Base-by-base conservation (phyloP, 192 early-diverging fungal genomes). In the Backusella westeae region DNA sequence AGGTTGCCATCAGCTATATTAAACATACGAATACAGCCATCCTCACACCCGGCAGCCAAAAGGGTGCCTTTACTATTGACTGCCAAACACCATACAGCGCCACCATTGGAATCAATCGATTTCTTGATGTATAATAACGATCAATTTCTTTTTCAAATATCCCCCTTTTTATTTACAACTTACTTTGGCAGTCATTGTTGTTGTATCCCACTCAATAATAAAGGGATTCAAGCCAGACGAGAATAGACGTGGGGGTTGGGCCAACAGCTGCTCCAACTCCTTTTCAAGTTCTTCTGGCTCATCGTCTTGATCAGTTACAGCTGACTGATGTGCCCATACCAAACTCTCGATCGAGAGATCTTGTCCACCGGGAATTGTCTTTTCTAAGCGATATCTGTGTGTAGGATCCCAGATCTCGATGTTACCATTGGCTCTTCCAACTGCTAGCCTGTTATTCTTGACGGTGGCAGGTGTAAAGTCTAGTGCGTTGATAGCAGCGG, bases 61-160 rank as follows among this genome's bases (percentile, higher is more conserved):
- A 87, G 79, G 34, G 93, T 93, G 74, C 89, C 89, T 29, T 87
- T 88, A 67, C 90, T 87, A 74, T 96, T 95, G 5, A 88, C 88
- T 10, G 95, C 89, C 89, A 96, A 93, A 80, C 94, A 97, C 96
- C 96, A 98, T 38, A 99, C 87, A 3, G 96, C 91, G 21, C 97
- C 97, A 77, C 97, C 97, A 73, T 92, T 89, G 46, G 93, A 93
- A 75, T 95, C 92, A 5, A 91, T 87, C 3, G 86, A 87, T 36
- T 85, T 83, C 85, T 90, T 36, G 23, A 70, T 12, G 36, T 10
- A 71, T 21, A 59, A 21, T 9, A 39, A 66, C n/a, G 14, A 52
- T 35, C 34, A 34, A 46, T 10, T n/a, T 39, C 0, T 39, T 53
- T 82, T 9, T 34, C 49, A 1, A 46, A 35, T 4, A 38, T 32